phyloP scores from a whole-genome alignment of 768 basidiomycete genomes.

The Pulveroboletus sp. region DNA sequence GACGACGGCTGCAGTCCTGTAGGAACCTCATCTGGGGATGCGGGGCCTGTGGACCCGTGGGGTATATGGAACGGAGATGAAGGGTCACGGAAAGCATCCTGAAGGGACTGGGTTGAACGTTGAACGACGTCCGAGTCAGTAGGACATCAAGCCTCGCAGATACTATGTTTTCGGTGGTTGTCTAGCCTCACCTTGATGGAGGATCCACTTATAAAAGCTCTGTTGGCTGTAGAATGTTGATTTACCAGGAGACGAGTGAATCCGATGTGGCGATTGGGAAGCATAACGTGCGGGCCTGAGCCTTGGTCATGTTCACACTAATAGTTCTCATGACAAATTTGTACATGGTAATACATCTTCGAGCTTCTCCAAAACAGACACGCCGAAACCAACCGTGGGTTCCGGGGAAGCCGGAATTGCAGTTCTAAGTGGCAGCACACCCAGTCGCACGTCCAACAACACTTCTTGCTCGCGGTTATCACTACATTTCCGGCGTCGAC shows the following conservation, averaged over 20 bases:
- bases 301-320: too few relatives aligned
- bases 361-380: too few relatives aligned
- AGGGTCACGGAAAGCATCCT: conserved; percentile 60
- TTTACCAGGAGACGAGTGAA: conserved; percentile 2
- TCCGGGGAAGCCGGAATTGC: too few relatives aligned
- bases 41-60: conserved; percentile 58
- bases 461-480: too few relatives aligned
- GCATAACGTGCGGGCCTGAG: conserved; percentile 1
- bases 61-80: conserved; percentile 64
- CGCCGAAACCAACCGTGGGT: too few relatives aligned
- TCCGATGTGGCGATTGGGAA: background rate
- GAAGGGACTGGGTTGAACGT: conserved; percentile 48
- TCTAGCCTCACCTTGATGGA: conserved; percentile 24
- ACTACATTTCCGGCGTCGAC: too few relatives aligned
- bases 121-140: too few relatives aligned
- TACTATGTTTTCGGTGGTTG: background rate
- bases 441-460: too few relatives aligned
- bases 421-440: too few relatives aligned
- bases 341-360: too few relatives aligned
- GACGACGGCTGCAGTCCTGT: conserved; percentile 1
- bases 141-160: background rate
- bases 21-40: conserved; percentile 48
- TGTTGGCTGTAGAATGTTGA: background rate
- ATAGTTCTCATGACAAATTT: too few relatives aligned
- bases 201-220: conserved; percentile 19